Evolutionary conservation across 192 early-diverging fungal species (phyloP).

Genomic region (Podila epicladia): DNA sequence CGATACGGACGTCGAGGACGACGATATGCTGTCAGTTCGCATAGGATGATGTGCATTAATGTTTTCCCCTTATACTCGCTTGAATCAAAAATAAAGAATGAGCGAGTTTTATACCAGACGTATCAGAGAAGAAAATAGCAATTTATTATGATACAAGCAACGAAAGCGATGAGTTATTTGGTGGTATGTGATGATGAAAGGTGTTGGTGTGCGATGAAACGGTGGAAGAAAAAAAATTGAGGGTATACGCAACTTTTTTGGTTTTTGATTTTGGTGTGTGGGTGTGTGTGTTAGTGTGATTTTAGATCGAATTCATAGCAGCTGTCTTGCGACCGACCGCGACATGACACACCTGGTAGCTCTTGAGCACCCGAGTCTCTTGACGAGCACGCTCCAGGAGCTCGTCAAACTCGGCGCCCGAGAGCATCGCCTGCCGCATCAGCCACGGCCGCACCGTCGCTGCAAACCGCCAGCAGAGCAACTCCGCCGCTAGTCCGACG

Average conservation of each 20-base stretch:
- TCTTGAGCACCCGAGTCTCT: conserved; percentile 40
- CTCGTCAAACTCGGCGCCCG: conserved; percentile 43
- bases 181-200: too few relatives aligned
- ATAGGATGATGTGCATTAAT: conserved; percentile 13
- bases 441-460: conserved; percentile 38
- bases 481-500: conserved; percentile 27
- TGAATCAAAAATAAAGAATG: too few relatives aligned
- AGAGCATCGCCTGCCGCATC: conserved; percentile 50
- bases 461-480: conserved; percentile 34
- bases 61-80: background rate
- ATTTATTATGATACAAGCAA: background rate
- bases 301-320: background rate
- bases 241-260: background rate
- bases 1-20: conserved; percentile 67
- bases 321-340: conserved; percentile 38
- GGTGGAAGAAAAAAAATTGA: background rate
- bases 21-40: conserved; percentile 64
- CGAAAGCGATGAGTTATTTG: background rate
- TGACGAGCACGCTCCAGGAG: conserved; percentile 35
- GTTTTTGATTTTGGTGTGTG: background rate
- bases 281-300: background rate
- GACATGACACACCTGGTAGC: conserved; percentile 42
- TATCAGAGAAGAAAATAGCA: background rate
- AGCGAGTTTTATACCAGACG: background rate
- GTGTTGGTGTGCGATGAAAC: background rate